Base-by-base conservation (phyloP, 345 rosid genomes). In the Brassica juncea region DNA sequence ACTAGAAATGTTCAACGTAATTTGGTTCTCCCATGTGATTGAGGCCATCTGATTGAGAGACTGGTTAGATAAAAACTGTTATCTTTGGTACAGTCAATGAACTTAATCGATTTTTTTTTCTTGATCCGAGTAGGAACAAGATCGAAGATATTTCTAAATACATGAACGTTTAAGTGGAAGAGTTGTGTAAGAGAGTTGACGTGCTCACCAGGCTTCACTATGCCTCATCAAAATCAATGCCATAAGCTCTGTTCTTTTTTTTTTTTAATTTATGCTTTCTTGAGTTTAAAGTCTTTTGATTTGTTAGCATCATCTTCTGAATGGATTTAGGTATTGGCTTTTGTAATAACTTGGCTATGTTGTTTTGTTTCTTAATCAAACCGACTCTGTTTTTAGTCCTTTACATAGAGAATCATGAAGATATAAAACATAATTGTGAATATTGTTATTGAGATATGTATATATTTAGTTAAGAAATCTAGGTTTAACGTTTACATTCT, bases 31-130 rank as follows among this genome's bases (percentile, higher is more conserved):
- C 28, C 28, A 58, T 23, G 63, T 58, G 63, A 58, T 58, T 58
- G 63, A 58, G 63, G 63, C 63, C 28, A 58, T 11, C 63, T 58
- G 97, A 93, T 82, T 93, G 97, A 0, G 94, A 91, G 54, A 91
- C 88, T 28, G 98, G 97, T 44, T 94, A 91, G 82, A 90, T 95
- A 77, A 97, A 94, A 21, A 95, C 97, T 0, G 88, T 88, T 8
- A 91, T 95, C 59, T 95, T 95, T 49, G 92, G 98, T 12, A 90
- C 97, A 0, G 90, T 91, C 4, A 93, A 91, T 61, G 98, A 97
- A 95, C 73, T 83, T 95, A 3, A 93, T 93, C 0, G 93, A 93
- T 73, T 91, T 92, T 0, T 27, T 27, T 93, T 95, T 84, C 89
- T 93, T 3, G 99, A 95, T 83, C 91, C 91, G 54, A 90, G 86